phyloP scores from a whole-genome alignment of 1,284 basidiomycete species.

The Rhodotorula sp. region DNA sequence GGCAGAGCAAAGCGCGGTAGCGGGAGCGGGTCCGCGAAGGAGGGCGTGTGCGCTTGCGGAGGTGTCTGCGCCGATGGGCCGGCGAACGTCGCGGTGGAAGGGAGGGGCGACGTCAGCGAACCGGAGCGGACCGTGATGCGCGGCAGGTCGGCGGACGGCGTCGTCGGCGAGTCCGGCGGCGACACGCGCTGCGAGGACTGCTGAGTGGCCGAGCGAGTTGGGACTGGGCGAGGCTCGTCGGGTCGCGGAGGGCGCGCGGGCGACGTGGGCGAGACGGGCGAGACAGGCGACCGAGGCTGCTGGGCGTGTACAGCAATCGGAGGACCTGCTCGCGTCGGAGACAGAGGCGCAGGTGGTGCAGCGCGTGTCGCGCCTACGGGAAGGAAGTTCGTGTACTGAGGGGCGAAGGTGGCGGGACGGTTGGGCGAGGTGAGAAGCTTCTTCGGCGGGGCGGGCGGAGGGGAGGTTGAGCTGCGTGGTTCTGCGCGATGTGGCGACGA shows the following conservation, averaged over 20 bases:
- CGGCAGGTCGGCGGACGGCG: not conserved
- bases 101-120: not conserved
- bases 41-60: no score
- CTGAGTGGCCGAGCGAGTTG: not conserved
- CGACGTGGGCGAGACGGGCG: not conserved
- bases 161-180: no score
- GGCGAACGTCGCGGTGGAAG: not conserved
- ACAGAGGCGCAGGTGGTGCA: no score
- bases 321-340: no score
- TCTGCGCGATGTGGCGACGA: not conserved
- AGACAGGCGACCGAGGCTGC: not conserved
- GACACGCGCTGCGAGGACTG: no score
- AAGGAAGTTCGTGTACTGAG: not conserved
- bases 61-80: no score
- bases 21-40: not conserved
- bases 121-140: not conserved
- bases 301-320: not conserved
- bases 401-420: not conserved
- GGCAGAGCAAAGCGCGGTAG: not conserved
- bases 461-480: not conserved
- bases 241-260: not conserved
- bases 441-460: constrained; percentile 4
- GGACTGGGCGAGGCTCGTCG: not conserved
- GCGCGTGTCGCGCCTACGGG: not conserved
- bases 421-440: not conserved